Percentiles rank a stretch among this genome's conserved stretches.
Evolutionary conservation across 305 asterid species (phyloP).

Genomic region (Solanum hybrid): DNA sequence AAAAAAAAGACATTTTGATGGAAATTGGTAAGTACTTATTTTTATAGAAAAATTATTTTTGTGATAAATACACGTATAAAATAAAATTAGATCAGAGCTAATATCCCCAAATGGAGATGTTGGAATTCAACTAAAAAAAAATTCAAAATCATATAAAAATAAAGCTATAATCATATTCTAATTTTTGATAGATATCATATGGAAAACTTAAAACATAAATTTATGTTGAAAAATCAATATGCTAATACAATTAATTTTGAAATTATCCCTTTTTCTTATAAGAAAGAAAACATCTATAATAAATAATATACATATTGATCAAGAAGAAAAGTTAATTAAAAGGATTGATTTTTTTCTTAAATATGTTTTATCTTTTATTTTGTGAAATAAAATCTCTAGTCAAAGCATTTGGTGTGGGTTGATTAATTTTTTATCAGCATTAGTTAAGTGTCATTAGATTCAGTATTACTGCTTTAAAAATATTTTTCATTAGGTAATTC

Average conservation of each 20-base stretch:
- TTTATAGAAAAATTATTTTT: not conserved
- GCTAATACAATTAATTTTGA: not conserved
- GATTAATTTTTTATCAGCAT: accelerated
- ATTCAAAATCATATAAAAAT: not conserved
- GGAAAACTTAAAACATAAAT: not conserved
- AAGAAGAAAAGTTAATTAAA: too few species aligned
- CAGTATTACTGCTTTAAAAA: too few species aligned
- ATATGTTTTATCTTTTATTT: not conserved
- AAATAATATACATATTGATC: not conserved
- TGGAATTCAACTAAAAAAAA: not conserved
- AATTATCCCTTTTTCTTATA: not conserved
- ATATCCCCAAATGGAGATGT: not conserved
- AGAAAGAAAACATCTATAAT: not conserved
- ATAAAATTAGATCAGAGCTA: not conserved
- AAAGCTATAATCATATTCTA: not conserved
- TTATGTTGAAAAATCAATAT: not conserved
- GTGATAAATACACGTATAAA: not conserved
- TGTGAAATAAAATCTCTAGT: not conserved
- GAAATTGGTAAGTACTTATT: not conserved
- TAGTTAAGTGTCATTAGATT: too few species aligned
- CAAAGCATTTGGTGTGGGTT: not conserved
- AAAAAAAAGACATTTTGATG: not conserved
- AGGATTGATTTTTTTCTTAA: not conserved
- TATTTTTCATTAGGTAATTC: too few species aligned
- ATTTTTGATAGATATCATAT: not conserved